Conservation (phyloP, 495 filamentous ascomycete genomes). For the Penicillium silybi region DNA sequence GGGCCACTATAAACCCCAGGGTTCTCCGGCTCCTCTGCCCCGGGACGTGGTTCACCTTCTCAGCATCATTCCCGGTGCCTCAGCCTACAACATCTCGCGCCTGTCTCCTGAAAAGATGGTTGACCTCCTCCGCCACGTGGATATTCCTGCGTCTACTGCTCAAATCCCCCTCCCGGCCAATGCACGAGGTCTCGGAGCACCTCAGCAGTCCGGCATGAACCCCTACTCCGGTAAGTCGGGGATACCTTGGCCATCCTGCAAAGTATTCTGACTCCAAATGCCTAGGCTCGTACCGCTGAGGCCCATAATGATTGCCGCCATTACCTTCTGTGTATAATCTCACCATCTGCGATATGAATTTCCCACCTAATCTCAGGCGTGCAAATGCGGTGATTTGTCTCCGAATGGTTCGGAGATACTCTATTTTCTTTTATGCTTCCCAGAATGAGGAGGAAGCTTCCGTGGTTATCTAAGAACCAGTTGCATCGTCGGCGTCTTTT, state of each 20-base stretch:
- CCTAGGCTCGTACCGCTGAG: constrained; percentile 34
- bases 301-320: not conserved
- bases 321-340: constrained; percentile 13
- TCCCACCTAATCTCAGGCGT: constrained; percentile 10
- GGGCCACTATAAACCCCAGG: constrained; percentile 37
- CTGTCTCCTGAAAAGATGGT: constrained; percentile 72
- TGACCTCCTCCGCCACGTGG: constrained; percentile 61
- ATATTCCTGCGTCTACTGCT: constrained; percentile 56
- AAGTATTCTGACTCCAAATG: not conserved
- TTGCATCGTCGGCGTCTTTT: constrained; percentile 25
- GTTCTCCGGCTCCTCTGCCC: constrained; percentile 57
- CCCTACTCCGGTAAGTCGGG: constrained; percentile 33
- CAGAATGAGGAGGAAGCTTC: constrained; percentile 2
- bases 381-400: constrained; percentile 18
- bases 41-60: constrained; percentile 76
- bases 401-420: not conserved
- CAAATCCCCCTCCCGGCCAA: constrained; percentile 41
- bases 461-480: constrained; percentile 4
- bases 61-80: constrained; percentile 73
- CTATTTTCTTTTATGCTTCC: not conserved
- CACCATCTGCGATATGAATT: constrained; percentile 3
- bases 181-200: constrained; percentile 26
- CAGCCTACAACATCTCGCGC: constrained; percentile 60
- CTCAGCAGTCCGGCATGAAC: constrained; percentile 22
- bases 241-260: not conserved